Evolutionary conservation across 352 stramenopile species (phyloP).

Genomic region (Phytophthora pinifolia): DNA sequence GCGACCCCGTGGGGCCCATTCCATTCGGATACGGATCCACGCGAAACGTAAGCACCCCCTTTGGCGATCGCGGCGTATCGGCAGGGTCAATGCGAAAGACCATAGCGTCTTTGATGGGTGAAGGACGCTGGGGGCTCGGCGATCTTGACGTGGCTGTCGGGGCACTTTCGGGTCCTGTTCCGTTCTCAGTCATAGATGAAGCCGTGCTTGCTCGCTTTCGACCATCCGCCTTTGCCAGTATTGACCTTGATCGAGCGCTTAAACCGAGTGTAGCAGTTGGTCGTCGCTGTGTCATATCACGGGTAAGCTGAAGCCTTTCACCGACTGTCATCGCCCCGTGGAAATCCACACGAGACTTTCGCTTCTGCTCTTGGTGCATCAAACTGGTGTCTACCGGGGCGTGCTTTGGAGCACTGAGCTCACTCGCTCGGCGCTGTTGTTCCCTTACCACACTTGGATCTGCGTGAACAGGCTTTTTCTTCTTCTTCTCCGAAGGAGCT

Average conservation of each 20-base stretch:
- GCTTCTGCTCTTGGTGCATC: slow-evolving; percentile 56
- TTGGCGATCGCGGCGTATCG: slow-evolving; percentile 21
- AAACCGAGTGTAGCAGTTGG: slow-evolving; percentile 13
- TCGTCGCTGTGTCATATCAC: slow-evolving; percentile 46
- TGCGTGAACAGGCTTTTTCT: slow-evolving; percentile 32
- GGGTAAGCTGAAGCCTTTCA: slow-evolving; percentile 55
- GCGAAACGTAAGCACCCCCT: slow-evolving; percentile 26
- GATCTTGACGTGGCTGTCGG: slow-evolving; percentile 6
- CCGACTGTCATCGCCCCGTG: slow-evolving; percentile 68
- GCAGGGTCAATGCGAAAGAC: slow-evolving; percentile 49
- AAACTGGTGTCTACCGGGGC: slow-evolving; percentile 58
- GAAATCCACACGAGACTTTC: slow-evolving; percentile 63
- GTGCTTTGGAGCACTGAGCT: slow-evolving; percentile 69
- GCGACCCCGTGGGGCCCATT: background rate
- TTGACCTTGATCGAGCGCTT: slow-evolving; percentile 28
- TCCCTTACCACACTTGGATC: slow-evolving; percentile 44
- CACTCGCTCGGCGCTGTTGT: slow-evolving; percentile 54
- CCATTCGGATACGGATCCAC: slow-evolving; percentile 22
- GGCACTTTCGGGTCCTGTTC: background rate
- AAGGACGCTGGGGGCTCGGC: slow-evolving; percentile 21
- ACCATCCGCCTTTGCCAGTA: slow-evolving; percentile 20
- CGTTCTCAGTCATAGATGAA: background rate
- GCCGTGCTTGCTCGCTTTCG: slow-evolving; percentile 20
- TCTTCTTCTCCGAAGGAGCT: slow-evolving; percentile 35
- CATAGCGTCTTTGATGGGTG: slow-evolving; percentile 33